A percentile compares a stretch with the other conserved stretches of the same genome.
Evolutionary conservation across 2,329 filamentous ascomycete species (phyloP).

Genomic region (Zelopaecilomyces penicillatus): DNA sequence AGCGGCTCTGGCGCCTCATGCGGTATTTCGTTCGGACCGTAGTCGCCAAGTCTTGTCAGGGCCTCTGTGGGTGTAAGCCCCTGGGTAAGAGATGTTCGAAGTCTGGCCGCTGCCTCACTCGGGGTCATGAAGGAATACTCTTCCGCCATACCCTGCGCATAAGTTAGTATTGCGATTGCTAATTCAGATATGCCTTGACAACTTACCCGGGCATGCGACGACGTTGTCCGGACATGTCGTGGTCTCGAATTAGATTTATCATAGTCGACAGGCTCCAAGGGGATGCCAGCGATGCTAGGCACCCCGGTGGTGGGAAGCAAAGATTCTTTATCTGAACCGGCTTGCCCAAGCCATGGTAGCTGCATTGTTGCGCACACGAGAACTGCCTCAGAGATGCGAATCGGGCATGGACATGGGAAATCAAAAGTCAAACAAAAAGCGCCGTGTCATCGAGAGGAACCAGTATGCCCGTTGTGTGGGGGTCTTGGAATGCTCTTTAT

Average conservation of each 20-base stretch:
- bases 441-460: slow-evolving; percentile 2
- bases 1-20: slow-evolving; percentile 89
- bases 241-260: slow-evolving; percentile 20
- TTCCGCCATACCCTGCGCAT: slow-evolving; percentile 44
- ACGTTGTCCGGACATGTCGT: slow-evolving; percentile 40
- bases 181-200: background rate
- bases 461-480: too few species aligned
- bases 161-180: slow-evolving; percentile 9
- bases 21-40: slow-evolving; percentile 90
- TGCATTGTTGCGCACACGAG: slow-evolving; percentile 25
- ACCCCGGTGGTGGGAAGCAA: slow-evolving; percentile 27
- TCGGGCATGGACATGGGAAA: slow-evolving; percentile 6
- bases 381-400: slow-evolving; percentile 10
- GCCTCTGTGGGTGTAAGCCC: slow-evolving; percentile 79
- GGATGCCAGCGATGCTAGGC: slow-evolving; percentile 24
- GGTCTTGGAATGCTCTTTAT: too few species aligned
- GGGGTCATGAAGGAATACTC: slow-evolving; percentile 62
- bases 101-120: slow-evolving; percentile 65
- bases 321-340: slow-evolving; percentile 22
- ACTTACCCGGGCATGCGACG: slow-evolving; percentile 47
- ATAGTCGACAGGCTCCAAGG: slow-evolving; percentile 16
- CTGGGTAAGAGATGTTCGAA: slow-evolving; percentile 74
- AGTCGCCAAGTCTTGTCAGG: slow-evolving; percentile 64
- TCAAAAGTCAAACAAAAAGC: slow-evolving; percentile 5
- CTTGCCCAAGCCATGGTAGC: slow-evolving; percentile 27